Evolutionary conservation across 192 early-diverging fungal genomes (phyloP).

Genomic region (Lobosporangium transversale): DNA sequence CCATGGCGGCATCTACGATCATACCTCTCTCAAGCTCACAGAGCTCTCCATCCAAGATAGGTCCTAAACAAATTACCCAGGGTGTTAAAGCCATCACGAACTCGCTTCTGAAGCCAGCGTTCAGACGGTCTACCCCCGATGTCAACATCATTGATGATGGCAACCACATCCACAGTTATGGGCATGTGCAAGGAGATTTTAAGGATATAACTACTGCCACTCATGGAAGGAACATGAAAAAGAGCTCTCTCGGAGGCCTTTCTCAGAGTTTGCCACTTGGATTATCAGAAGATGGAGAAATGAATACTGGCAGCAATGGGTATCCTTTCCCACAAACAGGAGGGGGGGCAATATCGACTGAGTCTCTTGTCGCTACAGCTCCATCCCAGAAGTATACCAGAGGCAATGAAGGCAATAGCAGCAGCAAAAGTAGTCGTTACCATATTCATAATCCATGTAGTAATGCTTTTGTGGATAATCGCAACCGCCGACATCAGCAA

Average conservation of each 20-base stretch:
- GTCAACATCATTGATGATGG: not conserved
- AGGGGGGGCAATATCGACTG: not conserved
- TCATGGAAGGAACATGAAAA: not conserved
- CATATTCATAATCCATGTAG: too few relatives aligned
- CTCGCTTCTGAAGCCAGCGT: constrained; percentile 2
- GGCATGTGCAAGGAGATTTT: not conserved
- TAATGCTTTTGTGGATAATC: too few relatives aligned
- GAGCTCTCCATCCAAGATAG: not conserved
- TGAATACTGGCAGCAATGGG: not conserved
- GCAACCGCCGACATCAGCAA: too few relatives aligned
- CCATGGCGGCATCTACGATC: constrained; percentile 2
- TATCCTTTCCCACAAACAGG: constrained; percentile 18
- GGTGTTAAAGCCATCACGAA: constrained; percentile 5
- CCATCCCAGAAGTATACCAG: not conserved
- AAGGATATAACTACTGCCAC: not conserved
- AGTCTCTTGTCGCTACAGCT: not conserved
- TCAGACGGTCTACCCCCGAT: constrained; percentile 7
- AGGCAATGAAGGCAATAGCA: not conserved
- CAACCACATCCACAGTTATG: not conserved
- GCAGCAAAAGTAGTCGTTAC: too few relatives aligned
- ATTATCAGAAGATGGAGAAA: not conserved
- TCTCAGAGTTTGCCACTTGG: constrained; percentile 15
- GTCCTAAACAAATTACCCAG: constrained; percentile 7
- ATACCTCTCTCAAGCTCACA: too few relatives aligned
- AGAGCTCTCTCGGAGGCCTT: constrained; percentile 1